Evolutionary conservation across 2,329 filamentous ascomycete species (phyloP), one percentile per base, ranked within the genome.

Genomic region (Chrysoporthe austroafricana): DNA sequence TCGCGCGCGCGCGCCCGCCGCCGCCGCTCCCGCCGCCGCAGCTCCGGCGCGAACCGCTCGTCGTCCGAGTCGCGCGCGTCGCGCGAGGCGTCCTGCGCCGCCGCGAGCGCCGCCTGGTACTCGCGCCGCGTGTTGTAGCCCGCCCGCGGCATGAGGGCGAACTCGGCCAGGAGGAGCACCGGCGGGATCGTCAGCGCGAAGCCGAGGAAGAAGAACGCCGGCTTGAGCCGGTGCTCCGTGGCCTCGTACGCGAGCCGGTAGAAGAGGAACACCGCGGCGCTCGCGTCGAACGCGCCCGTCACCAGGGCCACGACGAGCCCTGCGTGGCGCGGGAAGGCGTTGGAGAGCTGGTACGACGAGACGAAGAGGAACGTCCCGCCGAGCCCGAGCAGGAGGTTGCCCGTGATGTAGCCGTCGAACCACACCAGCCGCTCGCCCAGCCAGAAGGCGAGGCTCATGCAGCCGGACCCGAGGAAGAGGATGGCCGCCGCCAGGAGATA

Each of bases 311-410:
- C 80, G 64, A 90, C 87, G 21, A 87, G 77, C 1, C 88, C 87
- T 4, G 86, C 84, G 72, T 85, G 83, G 62, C 80, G 81, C 6
- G 88, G 88, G 71, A 90, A 90, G 13, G 88, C 85, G 75, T 90
- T 89, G 26, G 87, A 87, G 63, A 90, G 82, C 72, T 90, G 86
- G 74, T 90, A 90, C 14, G 86, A 88, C 3, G 88, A 84, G 61
- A 90, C 85, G 76, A 90, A 90, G 62, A 90, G 78, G 72, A 88
- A 89, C 2, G 87, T 86, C 14, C 88, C 88, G 44, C 88, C 88
- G 18, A 90, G 78, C 0, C 86, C 85, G 4, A 90, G 78, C 64
- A 90, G 82, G 62, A 90, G 78, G 74, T 89, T 89, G 39, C 85
- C 87, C 1, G 83, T 75, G 58, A 87, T 82, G 73, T 86, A 87